Evolutionary conservation across 106 monocot species (phyloP).

Genomic region (Dendrobium officinale): DNA sequence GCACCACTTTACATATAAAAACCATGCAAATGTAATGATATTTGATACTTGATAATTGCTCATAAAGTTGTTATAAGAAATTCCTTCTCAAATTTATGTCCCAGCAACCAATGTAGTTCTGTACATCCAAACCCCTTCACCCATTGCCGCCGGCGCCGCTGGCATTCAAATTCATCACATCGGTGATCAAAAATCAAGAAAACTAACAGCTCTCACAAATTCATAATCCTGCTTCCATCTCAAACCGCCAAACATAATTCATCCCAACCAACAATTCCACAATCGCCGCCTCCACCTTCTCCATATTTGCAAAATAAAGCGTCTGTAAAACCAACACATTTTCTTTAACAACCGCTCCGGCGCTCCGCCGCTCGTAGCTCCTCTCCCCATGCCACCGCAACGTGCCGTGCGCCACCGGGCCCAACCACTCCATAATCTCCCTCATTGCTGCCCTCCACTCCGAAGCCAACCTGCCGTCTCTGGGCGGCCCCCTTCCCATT

Average conservation of each 20-base stretch:
- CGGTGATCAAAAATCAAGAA: too few relatives aligned
- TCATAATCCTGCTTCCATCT: background rate
- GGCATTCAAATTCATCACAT: too few relatives aligned
- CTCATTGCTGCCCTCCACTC: background rate
- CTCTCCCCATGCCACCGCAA: background rate
- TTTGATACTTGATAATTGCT: too few relatives aligned
- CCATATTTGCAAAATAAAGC: background rate
- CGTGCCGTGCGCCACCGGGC: background rate
- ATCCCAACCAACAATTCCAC: background rate
- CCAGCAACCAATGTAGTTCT: too few relatives aligned
- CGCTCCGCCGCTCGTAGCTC: background rate
- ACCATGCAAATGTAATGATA: too few relatives aligned
- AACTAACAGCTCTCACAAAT: too few relatives aligned
- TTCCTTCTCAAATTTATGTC: too few relatives aligned
- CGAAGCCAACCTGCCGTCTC: background rate
- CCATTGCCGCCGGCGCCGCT: too few relatives aligned
- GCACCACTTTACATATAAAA: too few relatives aligned
- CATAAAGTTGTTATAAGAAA: too few relatives aligned
- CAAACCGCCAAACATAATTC: background rate
- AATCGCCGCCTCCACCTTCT: constrained; percentile 2
- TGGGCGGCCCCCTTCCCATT: background rate
- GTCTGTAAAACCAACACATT: background rate
- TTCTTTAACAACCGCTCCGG: background rate
- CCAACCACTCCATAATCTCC: background rate
- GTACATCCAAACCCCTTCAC: too few relatives aligned